These are phyloP conservation scores for Pogostemon cablin DNA, from an alignment of 257 asterid species.

Conservation along the genomic window DNA sequence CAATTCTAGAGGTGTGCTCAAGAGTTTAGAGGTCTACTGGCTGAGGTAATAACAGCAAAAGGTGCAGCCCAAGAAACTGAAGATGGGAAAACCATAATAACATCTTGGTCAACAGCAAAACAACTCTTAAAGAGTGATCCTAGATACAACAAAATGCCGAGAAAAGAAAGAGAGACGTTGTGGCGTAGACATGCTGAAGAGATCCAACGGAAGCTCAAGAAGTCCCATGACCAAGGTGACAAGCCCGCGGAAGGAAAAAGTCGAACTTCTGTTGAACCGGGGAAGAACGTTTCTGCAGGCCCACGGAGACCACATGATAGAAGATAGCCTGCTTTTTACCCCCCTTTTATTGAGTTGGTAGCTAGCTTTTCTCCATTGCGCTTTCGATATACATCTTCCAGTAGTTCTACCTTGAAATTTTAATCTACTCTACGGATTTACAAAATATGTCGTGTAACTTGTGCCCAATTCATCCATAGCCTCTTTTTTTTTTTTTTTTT, in stretches of 20 bases:
- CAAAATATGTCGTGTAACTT: not conserved
- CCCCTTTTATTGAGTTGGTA: conserved; percentile 10
- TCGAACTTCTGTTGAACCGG: conserved; percentile 50
- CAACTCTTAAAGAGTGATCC: conserved; percentile 69
- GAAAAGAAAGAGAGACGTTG: conserved; percentile 84
- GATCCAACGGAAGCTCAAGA: conserved; percentile 65
- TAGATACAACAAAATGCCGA: conserved; percentile 74
- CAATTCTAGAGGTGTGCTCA: conserved; percentile 60
- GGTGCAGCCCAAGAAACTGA: conserved; percentile 67
- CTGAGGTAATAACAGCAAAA: conserved; percentile 62
- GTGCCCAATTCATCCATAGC: too few relatives aligned
- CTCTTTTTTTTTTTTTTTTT: too few relatives aligned
- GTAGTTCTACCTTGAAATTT: conserved; percentile 2
- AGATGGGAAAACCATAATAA: conserved; percentile 72
- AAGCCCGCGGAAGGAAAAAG: conserved; percentile 51
- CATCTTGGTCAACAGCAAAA: conserved; percentile 95
- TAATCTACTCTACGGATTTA: not conserved
- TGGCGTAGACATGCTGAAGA: conserved; percentile 90
- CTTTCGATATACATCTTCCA: not conserved
- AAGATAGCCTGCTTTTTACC: conserved; percentile 36
- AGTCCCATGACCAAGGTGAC: conserved; percentile 45
- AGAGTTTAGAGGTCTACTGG: conserved; percentile 67
- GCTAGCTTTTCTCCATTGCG: conserved; percentile 13
- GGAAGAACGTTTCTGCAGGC: conserved; percentile 42
- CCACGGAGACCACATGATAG: conserved; percentile 53